These are phyloP conservation scores for Alternaria gansuensis DNA, from an alignment of 2,329 filamentous ascomycete genomes.

Conservation along the genomic window DNA sequence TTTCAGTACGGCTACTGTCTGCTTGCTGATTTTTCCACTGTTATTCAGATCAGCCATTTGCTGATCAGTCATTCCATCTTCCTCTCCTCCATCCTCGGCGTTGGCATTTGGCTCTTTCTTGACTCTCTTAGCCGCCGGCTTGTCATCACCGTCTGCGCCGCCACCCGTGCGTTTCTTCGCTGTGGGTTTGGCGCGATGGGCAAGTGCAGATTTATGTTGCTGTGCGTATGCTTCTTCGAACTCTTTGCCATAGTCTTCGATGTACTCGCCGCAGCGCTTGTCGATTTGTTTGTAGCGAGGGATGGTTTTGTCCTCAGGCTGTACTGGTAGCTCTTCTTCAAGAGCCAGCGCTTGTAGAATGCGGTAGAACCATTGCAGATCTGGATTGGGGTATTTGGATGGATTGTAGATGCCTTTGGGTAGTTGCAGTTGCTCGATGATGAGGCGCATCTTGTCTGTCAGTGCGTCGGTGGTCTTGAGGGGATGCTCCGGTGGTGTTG, in stretches of 20 bases:
- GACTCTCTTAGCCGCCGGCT: slow-evolving; percentile 35
- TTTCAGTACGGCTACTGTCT: slow-evolving; percentile 49
- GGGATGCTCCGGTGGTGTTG: slow-evolving; percentile 65
- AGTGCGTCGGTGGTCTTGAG: slow-evolving; percentile 68
- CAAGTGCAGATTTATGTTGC: slow-evolving; percentile 52
- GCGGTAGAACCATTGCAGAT: slow-evolving; percentile 95
- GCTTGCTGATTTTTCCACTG: slow-evolving; percentile 56
- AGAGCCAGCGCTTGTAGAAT: slow-evolving; percentile 91
- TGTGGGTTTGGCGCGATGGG: slow-evolving; percentile 53
- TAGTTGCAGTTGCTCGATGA: slow-evolving; percentile 86
- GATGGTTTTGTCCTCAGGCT: slow-evolving; percentile 78
- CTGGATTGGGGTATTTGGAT: slow-evolving; percentile 86
- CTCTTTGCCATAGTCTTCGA: slow-evolving; percentile 77
- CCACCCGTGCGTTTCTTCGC: slow-evolving; percentile 55
- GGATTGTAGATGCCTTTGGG: slow-evolving; percentile 88
- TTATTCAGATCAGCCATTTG: slow-evolving; percentile 57
- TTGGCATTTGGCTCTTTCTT: slow-evolving; percentile 43
- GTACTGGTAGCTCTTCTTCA: slow-evolving; percentile 85
- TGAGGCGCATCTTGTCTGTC: slow-evolving; percentile 80
- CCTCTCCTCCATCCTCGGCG: slow-evolving; percentile 28
- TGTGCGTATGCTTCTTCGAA: slow-evolving; percentile 68
- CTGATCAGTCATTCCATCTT: slow-evolving; percentile 52
- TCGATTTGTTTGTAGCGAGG: slow-evolving; percentile 88
- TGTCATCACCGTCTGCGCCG: slow-evolving; percentile 22
- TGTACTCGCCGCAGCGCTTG: slow-evolving; percentile 80